phyloP scores from a whole-genome alignment of 352 stramenopile species.

The Globisporangium apiculatum region DNA sequence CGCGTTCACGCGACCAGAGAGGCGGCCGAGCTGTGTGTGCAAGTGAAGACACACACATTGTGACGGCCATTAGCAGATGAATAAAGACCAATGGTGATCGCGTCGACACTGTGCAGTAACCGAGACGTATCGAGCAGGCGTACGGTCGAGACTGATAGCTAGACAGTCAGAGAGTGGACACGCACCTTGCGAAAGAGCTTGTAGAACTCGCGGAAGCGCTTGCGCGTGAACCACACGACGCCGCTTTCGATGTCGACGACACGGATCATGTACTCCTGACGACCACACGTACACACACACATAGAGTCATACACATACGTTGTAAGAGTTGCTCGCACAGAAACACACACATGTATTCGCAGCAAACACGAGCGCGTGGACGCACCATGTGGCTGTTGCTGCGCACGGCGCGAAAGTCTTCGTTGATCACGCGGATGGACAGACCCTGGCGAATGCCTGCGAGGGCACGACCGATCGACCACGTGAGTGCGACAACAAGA shows the following conservation, averaged over 20 bases:
- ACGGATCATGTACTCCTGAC: conserved; percentile 79
- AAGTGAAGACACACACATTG: neutral
- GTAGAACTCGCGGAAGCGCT: conserved; percentile 75
- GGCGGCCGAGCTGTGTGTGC: conserved; percentile 40
- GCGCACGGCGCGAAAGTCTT: conserved; percentile 41
- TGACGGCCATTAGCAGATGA: neutral
- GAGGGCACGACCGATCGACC: neutral
- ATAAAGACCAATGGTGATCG: neutral
- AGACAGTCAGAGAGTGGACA: neutral
- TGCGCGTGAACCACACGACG: conserved; percentile 78
- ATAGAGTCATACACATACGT: neutral
- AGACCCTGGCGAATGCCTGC: conserved; percentile 71
- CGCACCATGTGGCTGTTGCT: conserved; percentile 65
- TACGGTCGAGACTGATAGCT: neutral
- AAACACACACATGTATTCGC: neutral
- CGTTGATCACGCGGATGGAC: conserved; percentile 71
- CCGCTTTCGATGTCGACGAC: conserved; percentile 82
- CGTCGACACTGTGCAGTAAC: conserved; percentile 1
- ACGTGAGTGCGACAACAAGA: too few relatives aligned
- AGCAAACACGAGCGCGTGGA: neutral
- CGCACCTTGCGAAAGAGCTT: conserved; percentile 78
- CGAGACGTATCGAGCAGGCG: too few relatives aligned
- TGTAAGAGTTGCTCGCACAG: neutral
- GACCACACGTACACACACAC: too few relatives aligned
- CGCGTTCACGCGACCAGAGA: conserved; percentile 56